Conservation (phyloP, 768 basidiomycete genomes). For the Leccinum broughii region DNA sequence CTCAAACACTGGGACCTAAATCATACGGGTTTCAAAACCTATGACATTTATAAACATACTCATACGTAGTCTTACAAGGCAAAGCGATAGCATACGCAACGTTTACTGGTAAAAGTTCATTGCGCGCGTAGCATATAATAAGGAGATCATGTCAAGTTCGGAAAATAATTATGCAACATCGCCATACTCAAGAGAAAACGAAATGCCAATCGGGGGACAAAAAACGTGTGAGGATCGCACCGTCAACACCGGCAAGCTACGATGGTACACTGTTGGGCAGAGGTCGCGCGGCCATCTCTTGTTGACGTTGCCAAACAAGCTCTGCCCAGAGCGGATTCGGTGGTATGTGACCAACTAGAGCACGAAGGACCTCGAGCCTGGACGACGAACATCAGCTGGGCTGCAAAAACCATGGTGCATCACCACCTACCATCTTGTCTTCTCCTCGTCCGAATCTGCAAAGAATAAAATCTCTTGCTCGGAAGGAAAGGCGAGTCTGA, state of each 20-base stretch:
- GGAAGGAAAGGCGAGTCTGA: constrained; percentile 77
- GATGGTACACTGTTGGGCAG: constrained; percentile 1
- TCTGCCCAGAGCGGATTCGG: constrained; percentile 94
- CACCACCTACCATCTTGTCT: constrained; percentile 75
- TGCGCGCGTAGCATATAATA: constrained; percentile 20
- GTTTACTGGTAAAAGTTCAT: constrained; percentile 2
- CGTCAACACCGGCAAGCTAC: neutral
- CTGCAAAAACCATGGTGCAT: neutral
- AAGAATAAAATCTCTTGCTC: constrained; percentile 86
- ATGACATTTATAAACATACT: constrained; percentile 19
- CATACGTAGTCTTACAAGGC: constrained; percentile 25
- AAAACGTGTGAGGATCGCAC: neutral
- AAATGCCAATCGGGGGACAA: constrained; percentile 10
- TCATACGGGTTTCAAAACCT: constrained; percentile 7
- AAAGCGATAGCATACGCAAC: constrained; percentile 17
- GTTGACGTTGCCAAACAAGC: constrained; percentile 80
- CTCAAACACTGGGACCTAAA: neutral
- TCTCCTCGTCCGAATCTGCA: constrained; percentile 89
- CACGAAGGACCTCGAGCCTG: constrained; percentile 85
- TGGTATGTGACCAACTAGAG: constrained; percentile 86
- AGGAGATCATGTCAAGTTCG: constrained; percentile 5
- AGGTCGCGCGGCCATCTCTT: constrained; percentile 37
- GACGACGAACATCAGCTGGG: constrained; percentile 4
- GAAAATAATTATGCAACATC: neutral
- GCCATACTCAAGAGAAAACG: constrained; percentile 11